Conservation (phyloP, 2,329 filamentous ascomycete genomes). For the Aspergillus sp. region DNA sequence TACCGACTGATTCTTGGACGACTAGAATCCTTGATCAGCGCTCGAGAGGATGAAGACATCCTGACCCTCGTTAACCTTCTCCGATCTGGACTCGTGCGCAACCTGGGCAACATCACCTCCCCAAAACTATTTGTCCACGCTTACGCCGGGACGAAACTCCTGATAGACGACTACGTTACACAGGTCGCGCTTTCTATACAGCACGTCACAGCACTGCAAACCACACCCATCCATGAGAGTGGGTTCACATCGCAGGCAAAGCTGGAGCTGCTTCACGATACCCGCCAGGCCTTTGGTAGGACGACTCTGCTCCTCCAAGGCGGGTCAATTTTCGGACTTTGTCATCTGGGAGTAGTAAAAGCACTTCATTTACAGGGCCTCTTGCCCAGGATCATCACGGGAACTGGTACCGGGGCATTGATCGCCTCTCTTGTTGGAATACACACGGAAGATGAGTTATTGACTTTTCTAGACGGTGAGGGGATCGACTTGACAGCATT, state of each 20-base stretch:
- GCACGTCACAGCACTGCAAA: conserved; percentile 66
- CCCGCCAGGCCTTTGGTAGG: conserved; percentile 80
- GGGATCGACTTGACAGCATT: conserved; percentile 82
- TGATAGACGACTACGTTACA: conserved; percentile 87
- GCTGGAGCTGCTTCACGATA: conserved; percentile 80
- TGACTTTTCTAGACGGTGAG: conserved; percentile 69
- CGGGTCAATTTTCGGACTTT: conserved; percentile 85
- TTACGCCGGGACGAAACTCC: conserved; percentile 80
- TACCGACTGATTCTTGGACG: conserved; percentile 78
- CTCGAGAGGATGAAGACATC: conserved; percentile 67
- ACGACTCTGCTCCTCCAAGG: conserved; percentile 84
- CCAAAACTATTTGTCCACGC: conserved; percentile 77
- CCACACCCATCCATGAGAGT: conserved; percentile 44
- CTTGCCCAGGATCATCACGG: conserved; percentile 83
- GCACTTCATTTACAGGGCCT: conserved; percentile 75
- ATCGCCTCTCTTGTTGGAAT: conserved; percentile 85
- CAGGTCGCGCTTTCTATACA: conserved; percentile 77
- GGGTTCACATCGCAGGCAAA: conserved; percentile 70
- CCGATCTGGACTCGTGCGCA: conserved; percentile 70
- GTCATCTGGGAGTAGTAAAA: conserved; percentile 85
- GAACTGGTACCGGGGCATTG: conserved; percentile 82
- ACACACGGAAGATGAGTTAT: conserved; percentile 79
- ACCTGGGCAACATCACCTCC: conserved; percentile 85
- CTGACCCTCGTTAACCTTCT: conserved; percentile 72
- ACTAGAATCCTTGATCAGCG: conserved; percentile 64